Evolutionary conservation across 2,329 filamentous ascomycete species (phyloP), one percentile per base, ranked within the genome.

Genomic region (Pseudopyrenochaeta lycopersici): DNA sequence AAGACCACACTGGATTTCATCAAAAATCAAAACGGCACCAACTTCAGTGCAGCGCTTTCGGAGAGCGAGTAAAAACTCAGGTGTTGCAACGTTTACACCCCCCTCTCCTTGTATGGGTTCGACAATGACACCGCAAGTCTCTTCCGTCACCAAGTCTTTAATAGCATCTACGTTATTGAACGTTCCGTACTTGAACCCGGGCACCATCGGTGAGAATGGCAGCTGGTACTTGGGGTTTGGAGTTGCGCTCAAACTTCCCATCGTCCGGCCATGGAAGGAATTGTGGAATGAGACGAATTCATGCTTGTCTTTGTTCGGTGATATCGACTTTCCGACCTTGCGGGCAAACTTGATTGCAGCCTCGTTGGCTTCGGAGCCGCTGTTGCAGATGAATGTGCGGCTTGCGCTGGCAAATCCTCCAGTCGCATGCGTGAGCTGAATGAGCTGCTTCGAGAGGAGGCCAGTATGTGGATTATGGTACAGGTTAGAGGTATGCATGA

Each of bases 91-190:
- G 66, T 94, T 90, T 46, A 99, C 90, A 62, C 95, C 95, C 14
- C 95, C 95, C 79, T 99, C 95, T 53, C 95, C 95, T 78, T 99
- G 95, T 56, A 99, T 97, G 7, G 95, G 95, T 82, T 99, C 95
- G 40, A 99, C 85, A 52, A 99, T 93, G 17, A 99, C 95, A 71
- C 92, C 93, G 68, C 93, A 97, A 0, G 95, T 98, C 63, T 88
- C 86, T 17, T 92, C 87, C 0, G 89, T 97, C 27, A 99, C 88
- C 15, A 97, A 80, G 1, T 84, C 83, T 15, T 88, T 79, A 47
- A 99, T 85, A 14, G 82, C 88, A 2, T 80, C 83, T 11, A 94
- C 79, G 71, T 98, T 89, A 72, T 99, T 98, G 81, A 88, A 96
- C 7, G 81, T 88, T 46, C 92, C 94, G 71, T 95, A 92, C 71